phyloP scores from a whole-genome alignment of 2,329 filamentous ascomycete genomes.

The Penicillium sp. region DNA sequence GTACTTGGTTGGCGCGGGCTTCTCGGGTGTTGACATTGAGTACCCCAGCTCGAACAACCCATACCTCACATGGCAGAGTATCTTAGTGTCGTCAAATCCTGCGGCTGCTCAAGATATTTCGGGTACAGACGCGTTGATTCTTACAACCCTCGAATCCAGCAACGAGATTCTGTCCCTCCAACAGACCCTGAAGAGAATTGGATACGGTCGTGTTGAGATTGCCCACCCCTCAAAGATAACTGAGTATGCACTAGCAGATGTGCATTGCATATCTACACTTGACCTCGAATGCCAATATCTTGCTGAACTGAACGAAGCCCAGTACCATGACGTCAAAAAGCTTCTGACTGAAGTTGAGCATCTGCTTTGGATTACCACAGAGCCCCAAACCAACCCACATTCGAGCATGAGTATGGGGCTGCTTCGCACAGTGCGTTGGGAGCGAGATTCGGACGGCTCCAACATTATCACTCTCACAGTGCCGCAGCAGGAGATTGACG shows the following conservation, averaged over 20 bases:
- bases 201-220: neutral
- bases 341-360: conserved; percentile 11
- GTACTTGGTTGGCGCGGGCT: conserved; percentile 14
- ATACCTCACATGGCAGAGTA: conserved; percentile 24
- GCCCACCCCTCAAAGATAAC: conserved; percentile 1
- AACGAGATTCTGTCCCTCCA: neutral
- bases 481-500: neutral
- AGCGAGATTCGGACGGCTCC: conserved; percentile 19
- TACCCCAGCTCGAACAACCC: conserved; percentile 18
- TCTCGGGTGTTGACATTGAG: conserved; percentile 23
- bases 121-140: conserved; percentile 4
- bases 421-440: conserved; percentile 22
- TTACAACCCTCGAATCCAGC: neutral
- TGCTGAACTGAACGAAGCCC: neutral
- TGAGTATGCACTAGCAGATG: neutral
- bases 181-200: neutral
- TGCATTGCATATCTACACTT: conserved; percentile 15
- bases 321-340: conserved; percentile 6
- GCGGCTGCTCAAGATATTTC: neutral
- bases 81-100: conserved; percentile 20
- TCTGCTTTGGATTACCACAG: conserved; percentile 17
- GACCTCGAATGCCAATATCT: conserved; percentile 15
- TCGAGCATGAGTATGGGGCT: conserved; percentile 18
- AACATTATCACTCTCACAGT: conserved; percentile 18
- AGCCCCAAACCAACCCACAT: conserved; percentile 1